Conservation (phyloP, 192 early-diverging fungal genomes). For the Umbelopsis sp. region DNA sequence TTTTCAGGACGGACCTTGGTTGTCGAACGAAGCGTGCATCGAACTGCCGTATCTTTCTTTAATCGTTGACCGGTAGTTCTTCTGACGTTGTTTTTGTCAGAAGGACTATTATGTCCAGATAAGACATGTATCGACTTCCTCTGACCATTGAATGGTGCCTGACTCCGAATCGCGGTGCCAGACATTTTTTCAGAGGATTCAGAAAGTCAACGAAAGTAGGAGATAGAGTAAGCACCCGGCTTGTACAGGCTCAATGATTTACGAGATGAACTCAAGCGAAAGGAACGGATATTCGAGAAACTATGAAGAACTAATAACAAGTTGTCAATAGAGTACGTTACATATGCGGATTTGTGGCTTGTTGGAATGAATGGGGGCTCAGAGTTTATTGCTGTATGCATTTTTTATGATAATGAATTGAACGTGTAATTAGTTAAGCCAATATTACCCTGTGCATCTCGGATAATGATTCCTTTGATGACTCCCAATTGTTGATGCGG, state of each 20-base stretch:
- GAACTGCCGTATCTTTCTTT: conserved; percentile 10
- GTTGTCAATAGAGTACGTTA: conserved; percentile 1
- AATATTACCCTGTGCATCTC: conserved; percentile 63
- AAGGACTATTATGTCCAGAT: not conserved
- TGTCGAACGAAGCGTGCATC: not conserved
- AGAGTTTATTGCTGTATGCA: not conserved
- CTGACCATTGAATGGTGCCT: conserved; percentile 15
- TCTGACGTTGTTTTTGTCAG: not conserved
- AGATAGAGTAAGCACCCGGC: conserved; percentile 6
- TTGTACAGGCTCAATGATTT: not conserved
- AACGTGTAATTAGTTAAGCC: conserved; percentile 57
- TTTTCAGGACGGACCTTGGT: not conserved
- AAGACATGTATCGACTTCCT: not conserved
- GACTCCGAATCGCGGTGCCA: conserved; percentile 11
- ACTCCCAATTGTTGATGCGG: conserved; percentile 54
- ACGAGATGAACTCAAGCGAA: not conserved
- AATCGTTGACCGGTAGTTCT: not conserved
- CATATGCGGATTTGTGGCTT: not conserved
- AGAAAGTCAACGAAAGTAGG: not conserved
- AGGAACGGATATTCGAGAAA: conserved; percentile 12
- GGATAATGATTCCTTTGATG: conserved; percentile 56
- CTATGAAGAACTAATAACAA: not conserved
- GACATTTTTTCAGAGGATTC: conserved; percentile 9
- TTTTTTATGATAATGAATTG: conserved; percentile 20
- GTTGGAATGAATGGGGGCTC: conserved; percentile 4